These are phyloP conservation scores for Iris macrosiphon DNA, from an alignment of 106 monocot species.

Conservation along the genomic window DNA sequence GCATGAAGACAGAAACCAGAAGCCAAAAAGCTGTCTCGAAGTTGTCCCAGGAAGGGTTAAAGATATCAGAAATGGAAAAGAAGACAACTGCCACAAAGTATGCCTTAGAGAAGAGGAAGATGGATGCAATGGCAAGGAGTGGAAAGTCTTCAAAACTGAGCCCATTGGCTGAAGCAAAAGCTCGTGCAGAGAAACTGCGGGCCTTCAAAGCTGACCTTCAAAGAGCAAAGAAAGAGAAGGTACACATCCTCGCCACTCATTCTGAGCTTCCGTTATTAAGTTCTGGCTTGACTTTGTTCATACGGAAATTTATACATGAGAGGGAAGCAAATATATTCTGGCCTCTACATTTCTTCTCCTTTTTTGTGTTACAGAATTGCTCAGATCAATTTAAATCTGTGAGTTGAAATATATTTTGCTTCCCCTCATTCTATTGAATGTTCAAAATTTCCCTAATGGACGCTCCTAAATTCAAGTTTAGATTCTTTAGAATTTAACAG, in stretches of 20 bases:
- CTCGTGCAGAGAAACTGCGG: conserved; percentile 74
- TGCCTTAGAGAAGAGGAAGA: conserved; percentile 34
- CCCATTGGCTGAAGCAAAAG: conserved; percentile 63
- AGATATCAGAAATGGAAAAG: conserved; percentile 43
- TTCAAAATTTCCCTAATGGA: too few species aligned
- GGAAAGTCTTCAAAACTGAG: conserved; percentile 31
- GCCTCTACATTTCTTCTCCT: too few species aligned
- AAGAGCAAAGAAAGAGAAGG: conserved; percentile 75
- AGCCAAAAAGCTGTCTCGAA: conserved; percentile 15
- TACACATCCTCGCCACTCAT: conserved; percentile 15
- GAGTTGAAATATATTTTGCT: too few species aligned
- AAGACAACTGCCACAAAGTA: conserved; percentile 17
- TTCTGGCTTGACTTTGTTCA: too few species aligned
- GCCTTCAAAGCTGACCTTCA: conserved; percentile 81
- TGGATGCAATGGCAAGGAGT: conserved; percentile 26
- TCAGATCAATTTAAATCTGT: too few species aligned
- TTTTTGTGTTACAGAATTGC: too few species aligned
- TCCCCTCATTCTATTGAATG: too few species aligned
- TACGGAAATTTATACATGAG: too few species aligned
- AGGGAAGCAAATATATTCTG: too few species aligned
- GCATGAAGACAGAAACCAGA: conserved; percentile 11
- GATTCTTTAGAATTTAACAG: too few species aligned
- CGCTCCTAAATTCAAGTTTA: too few species aligned
- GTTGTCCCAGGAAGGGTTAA: conserved; percentile 9
- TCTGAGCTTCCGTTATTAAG: too few species aligned